Evolutionary conservation across 345 rosid species (phyloP), one percentile per base, ranked within the genome.

Genomic region (Trapa incisa): DNA sequence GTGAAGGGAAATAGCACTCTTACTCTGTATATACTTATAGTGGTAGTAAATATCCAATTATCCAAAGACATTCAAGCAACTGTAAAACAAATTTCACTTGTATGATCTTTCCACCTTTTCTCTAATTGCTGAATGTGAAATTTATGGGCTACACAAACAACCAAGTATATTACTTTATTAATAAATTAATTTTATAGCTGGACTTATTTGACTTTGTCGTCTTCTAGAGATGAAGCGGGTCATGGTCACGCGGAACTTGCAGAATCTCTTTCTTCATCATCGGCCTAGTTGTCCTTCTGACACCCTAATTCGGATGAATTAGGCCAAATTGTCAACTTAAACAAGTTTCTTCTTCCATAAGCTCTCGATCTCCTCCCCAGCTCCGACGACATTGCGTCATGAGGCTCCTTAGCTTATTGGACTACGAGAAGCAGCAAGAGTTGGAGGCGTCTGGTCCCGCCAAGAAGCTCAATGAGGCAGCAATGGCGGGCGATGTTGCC

Each of bases 61-160:
- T 86, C 11, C 92, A 88, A 47, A 93, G 98, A 74, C 98, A 93
- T 78, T 93, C 96, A 67, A 94, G 98, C 61, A 93, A 74, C 98
- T 93, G 87, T 71, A 78, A 69, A 43, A 67, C 65, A 80, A 16
- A 75, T 69, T 32, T 16, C 29, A 64, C 29, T 17, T 54, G 3
- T 5, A 50, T 6, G 52, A 71, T 16, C 32, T 58, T 11, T 32
- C 32, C 35, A 1, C 2, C 16, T 11, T 58, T 58, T 33, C 33
- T 54, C 8, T 22, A 33, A 6, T 54, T 54, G n/a, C 11, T 22
- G 61, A 48, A 57, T 61, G 58, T 60, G 48, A 62, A 61, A 53
- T 58, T 6, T 8, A 8, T 41, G 9, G 22, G n/a, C 60, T 22
- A 5, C 29, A 54, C 22, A 22, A 58, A 32, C 47, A 41, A 41